Evolutionary conservation across 129 eudicot genomes (phyloP), one percentile per base, ranked within the genome.

Genomic region (Centaurea solstitialis): DNA sequence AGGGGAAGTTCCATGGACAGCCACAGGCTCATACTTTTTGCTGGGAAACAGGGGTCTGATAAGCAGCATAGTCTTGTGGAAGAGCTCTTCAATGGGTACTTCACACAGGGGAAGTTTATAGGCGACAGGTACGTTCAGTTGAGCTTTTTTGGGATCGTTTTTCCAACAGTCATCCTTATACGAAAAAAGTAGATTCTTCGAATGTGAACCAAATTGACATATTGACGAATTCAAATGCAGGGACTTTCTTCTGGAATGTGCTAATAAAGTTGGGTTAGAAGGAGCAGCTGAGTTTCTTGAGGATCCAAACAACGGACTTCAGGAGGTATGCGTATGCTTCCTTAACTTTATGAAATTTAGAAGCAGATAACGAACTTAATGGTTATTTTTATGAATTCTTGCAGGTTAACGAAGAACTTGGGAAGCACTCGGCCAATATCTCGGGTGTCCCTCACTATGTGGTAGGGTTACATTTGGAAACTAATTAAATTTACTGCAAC

Each of bases 1-100:
- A 94, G 99, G 83, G 99, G 99, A 83, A 89, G 81, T 76, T 79
- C 93, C 21, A n/a, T 96, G 87, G 98, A 93, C 30, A 96, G 99
- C 86, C 99, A 96, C 86, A 89, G 98, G 85, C 94, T 96, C 33
- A 84, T 96, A 81, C 83, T 88, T 68, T 87, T 93, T 87, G 98
- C 99, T 21, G 99, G 99, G 30, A 87, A 90, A 69, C 97, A 87
- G 37, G 97, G 97, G 82, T 76, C 76, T 71, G 98, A 91, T 68
- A 93, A 87, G 86, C 99, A 96, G 80, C 90, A 93, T 80, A 81
- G 79, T 70, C 98, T 96, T 65, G 89, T 88, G 64, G 99, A 96
- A 85, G 99, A 96, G 86, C 84, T 96, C n/a, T 78, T 81, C 38
- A 76, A 85, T 81, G 99, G 99, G 79, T 96, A 96, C 87, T 96